Base-by-base conservation (phyloP, 2,329 filamentous ascomycete species). In the Arachnomyces sp. region DNA sequence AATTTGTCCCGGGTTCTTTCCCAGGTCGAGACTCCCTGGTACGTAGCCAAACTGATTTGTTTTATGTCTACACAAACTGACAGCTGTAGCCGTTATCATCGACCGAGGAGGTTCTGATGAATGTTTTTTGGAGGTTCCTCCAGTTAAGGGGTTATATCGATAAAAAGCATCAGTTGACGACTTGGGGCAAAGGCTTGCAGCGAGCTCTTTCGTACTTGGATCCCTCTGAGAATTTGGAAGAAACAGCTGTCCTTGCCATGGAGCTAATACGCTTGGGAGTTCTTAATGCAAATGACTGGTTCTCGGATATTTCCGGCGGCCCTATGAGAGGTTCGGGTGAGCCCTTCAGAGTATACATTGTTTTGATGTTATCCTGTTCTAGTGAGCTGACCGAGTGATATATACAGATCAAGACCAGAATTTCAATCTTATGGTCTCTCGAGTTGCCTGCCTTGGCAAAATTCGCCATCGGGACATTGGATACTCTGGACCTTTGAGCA, bases 401-500 rank as follows among this genome's bases (percentile, higher is more conserved):
- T 72, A 72, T 32, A 65, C 60, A 58, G 84, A 84, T 3, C 78
- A 85, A 31, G 88, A 95, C 49, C 87, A 85, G 59, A 73, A 76
- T 25, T 83, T 82, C 54, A 80, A 88, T 33, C 74, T 92, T 40
- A 74, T 98, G 33, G 80, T 96, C 53, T 92, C 88, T 51, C 83
- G 92, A 30, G 83, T 89, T 45, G 86, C 89, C 11, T 88, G 85
- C 39, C 71, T 96, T 43, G 77, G 88, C 38, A 86, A 84, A 55
- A 72, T 96, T 46, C 78, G 81, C 25, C 92, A 98, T 60, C 77
- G 86, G 52, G 74, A 77, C 3, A 89, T 90, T 51, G 92, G 92
- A 21, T 98, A 95, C 63, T 95, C 90, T 2, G 92, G 92, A 1
- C 90, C 92, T 1, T 74, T 98, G 1, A 95, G 88, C 70, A 83